Percentiles rank a stretch among this genome's conserved stretches.
Evolutionary conservation across 208 protist genomes (phyloP).

Genomic region (Leishmania tarentolae): DNA sequence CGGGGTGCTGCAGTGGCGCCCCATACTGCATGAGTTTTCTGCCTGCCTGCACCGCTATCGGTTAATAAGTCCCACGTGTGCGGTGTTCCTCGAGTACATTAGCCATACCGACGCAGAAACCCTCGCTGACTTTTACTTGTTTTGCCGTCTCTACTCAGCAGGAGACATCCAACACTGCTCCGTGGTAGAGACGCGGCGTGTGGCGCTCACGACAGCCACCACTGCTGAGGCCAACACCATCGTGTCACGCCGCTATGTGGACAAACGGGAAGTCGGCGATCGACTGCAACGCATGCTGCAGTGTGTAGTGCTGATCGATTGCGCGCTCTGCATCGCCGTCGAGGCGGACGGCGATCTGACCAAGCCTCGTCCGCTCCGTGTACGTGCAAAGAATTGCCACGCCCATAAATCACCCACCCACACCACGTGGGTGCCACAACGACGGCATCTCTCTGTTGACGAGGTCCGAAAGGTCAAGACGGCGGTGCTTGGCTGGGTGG

Average conservation of each 20-base stretch:
- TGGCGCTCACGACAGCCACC: not conserved
- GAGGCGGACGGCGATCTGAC: slow-evolving; percentile 2
- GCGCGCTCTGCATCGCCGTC: slow-evolving; percentile 17
- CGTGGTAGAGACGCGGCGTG: slow-evolving; percentile 25
- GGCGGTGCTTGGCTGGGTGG: slow-evolving; percentile 45
- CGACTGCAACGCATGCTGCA: slow-evolving; percentile 32
- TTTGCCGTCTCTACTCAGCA: slow-evolving; percentile 33
- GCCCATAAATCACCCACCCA: not conserved
- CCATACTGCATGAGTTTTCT: slow-evolving; percentile 42
- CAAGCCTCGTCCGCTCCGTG: not conserved
- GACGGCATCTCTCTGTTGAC: slow-evolving; percentile 25
- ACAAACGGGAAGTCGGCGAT: slow-evolving; percentile 35
- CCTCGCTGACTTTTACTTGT: slow-evolving; percentile 37
- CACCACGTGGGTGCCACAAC: slow-evolving; percentile 1
- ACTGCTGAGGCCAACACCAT: slow-evolving; percentile 23
- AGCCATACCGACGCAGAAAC: slow-evolving; percentile 33
- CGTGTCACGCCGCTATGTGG: slow-evolving; percentile 47
- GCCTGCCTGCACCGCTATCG: slow-evolving; percentile 42
- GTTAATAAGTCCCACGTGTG: slow-evolving; percentile 37
- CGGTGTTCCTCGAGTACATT: slow-evolving; percentile 50
- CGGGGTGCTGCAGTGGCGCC: slow-evolving; percentile 47
- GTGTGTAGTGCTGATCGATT: slow-evolving; percentile 27
- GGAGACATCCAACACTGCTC: slow-evolving; percentile 30
- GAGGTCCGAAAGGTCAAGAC: slow-evolving; percentile 41
- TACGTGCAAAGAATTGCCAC: slow-evolving; percentile 6